phyloP scores from a whole-genome alignment of 768 basidiomycete genomes.

The Coprinellus aureogranulatus region DNA sequence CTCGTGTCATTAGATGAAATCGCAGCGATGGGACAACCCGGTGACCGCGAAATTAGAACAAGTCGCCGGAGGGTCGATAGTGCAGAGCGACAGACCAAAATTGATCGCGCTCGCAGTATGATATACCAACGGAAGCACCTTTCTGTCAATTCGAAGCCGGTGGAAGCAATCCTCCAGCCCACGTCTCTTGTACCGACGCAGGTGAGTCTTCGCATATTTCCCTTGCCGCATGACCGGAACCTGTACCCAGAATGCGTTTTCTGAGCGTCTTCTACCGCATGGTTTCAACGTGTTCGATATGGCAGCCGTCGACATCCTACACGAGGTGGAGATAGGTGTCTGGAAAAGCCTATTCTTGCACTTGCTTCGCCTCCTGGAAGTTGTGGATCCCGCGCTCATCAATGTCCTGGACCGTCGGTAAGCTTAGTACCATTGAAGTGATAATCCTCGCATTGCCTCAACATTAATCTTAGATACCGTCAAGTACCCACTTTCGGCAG shows the following conservation, averaged over 20 bases:
- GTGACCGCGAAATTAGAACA: neutral
- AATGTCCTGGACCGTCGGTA: no score
- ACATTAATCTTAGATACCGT: neutral
- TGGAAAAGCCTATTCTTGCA: slow-evolving; percentile 38
- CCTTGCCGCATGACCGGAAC: no score
- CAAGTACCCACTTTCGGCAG: no score
- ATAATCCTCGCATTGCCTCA: no score
- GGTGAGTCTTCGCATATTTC: neutral
- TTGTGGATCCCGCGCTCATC: slow-evolving; percentile 5
- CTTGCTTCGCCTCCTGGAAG: slow-evolving; percentile 28
- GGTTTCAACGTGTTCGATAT: slow-evolving; percentile 26
- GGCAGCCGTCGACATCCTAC: slow-evolving; percentile 32
- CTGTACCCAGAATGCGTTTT: slow-evolving; percentile 31
- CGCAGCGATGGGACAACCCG: slow-evolving; percentile 4
- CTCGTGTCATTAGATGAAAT: slow-evolving; percentile 6
- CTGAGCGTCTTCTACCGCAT: slow-evolving; percentile 7
- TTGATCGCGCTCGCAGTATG: neutral
- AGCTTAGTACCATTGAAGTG: no score
- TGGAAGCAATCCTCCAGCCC: neutral
- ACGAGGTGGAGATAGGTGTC: slow-evolving; percentile 39
- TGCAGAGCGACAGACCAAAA: neutral
- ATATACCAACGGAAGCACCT: neutral
- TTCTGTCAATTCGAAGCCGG: neutral
- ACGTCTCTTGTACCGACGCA: neutral
- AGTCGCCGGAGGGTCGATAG: neutral